phyloP scores from a whole-genome alignment of 345 rosid genomes.

The Brassica cretica region DNA sequence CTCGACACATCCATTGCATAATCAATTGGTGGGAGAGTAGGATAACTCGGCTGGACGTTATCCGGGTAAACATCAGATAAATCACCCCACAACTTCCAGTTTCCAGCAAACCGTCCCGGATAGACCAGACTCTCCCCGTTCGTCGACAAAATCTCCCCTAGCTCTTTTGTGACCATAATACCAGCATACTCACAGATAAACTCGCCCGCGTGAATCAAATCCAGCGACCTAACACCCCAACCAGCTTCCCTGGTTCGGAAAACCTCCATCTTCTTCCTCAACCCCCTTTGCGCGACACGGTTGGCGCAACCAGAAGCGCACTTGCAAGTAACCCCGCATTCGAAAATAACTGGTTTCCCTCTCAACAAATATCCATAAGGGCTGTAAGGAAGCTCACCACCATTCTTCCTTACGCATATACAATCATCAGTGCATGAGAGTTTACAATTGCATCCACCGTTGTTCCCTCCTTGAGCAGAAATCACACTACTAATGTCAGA shows the following conservation, averaged over 20 bases:
- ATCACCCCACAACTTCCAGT: slow-evolving; percentile 86
- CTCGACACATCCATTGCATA: slow-evolving; percentile 85
- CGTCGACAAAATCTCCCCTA: slow-evolving; percentile 63
- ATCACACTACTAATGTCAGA: slow-evolving; percentile 58
- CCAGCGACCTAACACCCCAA: slow-evolving; percentile 87
- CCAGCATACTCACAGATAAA: slow-evolving; percentile 92
- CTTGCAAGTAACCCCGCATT: slow-evolving; percentile 69
- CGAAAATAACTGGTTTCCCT: slow-evolving; percentile 79
- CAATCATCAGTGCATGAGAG: slow-evolving; percentile 65
- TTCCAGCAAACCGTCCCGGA: slow-evolving; percentile 61
- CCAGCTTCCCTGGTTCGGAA: slow-evolving; percentile 80
- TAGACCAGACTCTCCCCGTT: slow-evolving; percentile 70
- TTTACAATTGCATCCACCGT: slow-evolving; percentile 50
- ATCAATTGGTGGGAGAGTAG: slow-evolving; percentile 77
- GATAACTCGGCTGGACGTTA: slow-evolving; percentile 52
- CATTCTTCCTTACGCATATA: slow-evolving; percentile 73
- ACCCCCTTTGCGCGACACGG: slow-evolving; percentile 71
- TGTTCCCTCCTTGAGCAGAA: slow-evolving; percentile 34
- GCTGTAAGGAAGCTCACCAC: slow-evolving; percentile 78
- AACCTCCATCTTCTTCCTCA: slow-evolving; percentile 69
- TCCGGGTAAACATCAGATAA: slow-evolving; percentile 57
- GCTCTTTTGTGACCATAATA: slow-evolving; percentile 66
- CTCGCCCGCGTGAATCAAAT: slow-evolving; percentile 77
- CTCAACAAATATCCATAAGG: slow-evolving; percentile 57
- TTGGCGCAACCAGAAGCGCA: slow-evolving; percentile 64